Percentiles rank a stretch among this genome's conserved stretches.
Evolutionary conservation across 345 rosid genomes (phyloP).

Genomic region (Mallotus nudiflorus): DNA sequence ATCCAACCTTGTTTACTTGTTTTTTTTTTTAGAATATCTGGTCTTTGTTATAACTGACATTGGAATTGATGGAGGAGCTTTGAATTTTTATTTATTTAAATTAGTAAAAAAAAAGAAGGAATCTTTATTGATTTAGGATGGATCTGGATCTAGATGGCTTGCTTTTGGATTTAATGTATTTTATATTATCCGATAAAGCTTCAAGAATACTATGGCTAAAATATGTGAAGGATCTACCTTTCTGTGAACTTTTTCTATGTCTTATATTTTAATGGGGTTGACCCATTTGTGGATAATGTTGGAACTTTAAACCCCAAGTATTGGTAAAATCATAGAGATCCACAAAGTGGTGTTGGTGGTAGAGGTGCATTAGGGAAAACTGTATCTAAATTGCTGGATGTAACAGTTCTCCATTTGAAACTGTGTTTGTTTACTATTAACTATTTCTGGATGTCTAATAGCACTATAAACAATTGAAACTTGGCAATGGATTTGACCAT

Average conservation of each 20-base stretch:
- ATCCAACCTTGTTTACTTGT: neutral
- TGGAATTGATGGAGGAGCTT: neutral
- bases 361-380: neutral
- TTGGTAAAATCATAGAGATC: neutral
- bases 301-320: neutral
- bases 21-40: no score
- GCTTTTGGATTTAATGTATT: constrained; percentile 10
- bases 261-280: neutral
- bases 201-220: neutral
- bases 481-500: neutral
- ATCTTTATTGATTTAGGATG: constrained; percentile 1
- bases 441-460: neutral
- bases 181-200: constrained; percentile 16
- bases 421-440: neutral
- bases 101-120: no score
- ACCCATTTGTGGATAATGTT: neutral
- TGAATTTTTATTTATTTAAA: no score
- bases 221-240: constrained; percentile 11
- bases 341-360: neutral
- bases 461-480: neutral
- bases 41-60: neutral
- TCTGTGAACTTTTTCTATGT: neutral
- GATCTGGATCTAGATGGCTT: constrained; percentile 22
- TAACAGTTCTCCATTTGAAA: neutral
- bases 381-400: neutral